phyloP scores from a whole-genome alignment of 169 alveolate species.

The Perkinsus marinus region DNA sequence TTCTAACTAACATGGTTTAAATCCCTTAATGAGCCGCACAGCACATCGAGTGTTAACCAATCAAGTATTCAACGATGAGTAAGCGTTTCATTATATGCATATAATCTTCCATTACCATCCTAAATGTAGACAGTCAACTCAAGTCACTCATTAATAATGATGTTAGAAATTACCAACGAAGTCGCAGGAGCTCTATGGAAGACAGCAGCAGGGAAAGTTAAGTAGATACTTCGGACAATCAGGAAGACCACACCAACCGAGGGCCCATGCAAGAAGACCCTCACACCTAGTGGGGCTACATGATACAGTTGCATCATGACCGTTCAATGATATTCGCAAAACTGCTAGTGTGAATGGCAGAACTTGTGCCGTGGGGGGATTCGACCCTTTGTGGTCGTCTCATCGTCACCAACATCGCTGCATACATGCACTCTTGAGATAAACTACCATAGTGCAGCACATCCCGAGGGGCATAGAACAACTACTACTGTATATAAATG shows the following conservation, averaged over 20 bases:
- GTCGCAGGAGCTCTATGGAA: background rate
- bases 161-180: background rate
- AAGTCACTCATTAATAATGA: background rate
- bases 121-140: background rate
- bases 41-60: too few relatives aligned
- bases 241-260: background rate
- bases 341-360: background rate
- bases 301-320: background rate
- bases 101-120: background rate
- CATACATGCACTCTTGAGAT: background rate
- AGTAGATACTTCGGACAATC: background rate
- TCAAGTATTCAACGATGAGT: too few relatives aligned
- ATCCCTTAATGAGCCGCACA: too few relatives aligned
- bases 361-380: too few relatives aligned
- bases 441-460: too few relatives aligned
- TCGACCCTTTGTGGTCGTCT: background rate
- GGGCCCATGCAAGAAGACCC: too few relatives aligned
- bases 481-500: too few relatives aligned
- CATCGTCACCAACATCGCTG: background rate
- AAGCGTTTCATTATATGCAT: too few relatives aligned
- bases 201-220: background rate
- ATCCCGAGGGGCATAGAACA: too few relatives aligned
- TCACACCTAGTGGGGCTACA: background rate
- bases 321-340: background rate
- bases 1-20: too few relatives aligned